Conservation (phyloP, 2,329 filamentous ascomycete species). For the Aspergillus sp. region DNA sequence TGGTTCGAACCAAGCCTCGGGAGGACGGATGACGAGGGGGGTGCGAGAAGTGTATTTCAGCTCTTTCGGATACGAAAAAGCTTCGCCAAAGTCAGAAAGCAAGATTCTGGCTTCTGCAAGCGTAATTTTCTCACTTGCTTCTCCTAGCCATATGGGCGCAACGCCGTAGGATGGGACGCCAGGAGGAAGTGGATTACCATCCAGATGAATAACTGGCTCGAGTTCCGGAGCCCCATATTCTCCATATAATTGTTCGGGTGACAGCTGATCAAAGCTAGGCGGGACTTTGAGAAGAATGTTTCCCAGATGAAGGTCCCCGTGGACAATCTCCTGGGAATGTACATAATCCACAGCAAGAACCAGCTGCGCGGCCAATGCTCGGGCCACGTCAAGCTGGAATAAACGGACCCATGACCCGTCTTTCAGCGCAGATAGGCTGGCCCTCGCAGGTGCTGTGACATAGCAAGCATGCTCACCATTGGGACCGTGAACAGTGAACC, state of each 20-base stretch:
- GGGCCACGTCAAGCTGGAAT: constrained; percentile 10
- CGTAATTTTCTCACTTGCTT: constrained; percentile 28
- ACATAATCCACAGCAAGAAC: constrained; percentile 19
- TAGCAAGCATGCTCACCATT: constrained; percentile 9
- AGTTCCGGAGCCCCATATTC: constrained; percentile 19
- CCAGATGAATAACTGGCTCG: constrained; percentile 18
- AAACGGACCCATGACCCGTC: constrained; percentile 7
- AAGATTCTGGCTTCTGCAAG: constrained; percentile 26
- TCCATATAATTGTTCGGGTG: constrained; percentile 16
- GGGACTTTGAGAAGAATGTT: constrained; percentile 31
- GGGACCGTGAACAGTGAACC: constrained; percentile 12
- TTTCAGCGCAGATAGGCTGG: constrained; percentile 7
- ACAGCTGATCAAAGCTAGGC: constrained; percentile 17
- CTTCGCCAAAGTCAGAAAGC: constrained; percentile 36
- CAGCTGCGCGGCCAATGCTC: constrained; percentile 20
- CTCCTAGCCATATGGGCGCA: constrained; percentile 35
- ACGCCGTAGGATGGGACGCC: constrained; percentile 31
- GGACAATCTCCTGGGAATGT: constrained; percentile 18
- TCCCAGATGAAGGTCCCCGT: constrained; percentile 24
- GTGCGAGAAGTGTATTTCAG: constrained; percentile 26
- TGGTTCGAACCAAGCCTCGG: constrained; percentile 37
- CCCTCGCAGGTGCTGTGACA: constrained; percentile 9
- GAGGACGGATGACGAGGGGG: constrained; percentile 29
- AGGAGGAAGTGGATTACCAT: constrained; percentile 17
- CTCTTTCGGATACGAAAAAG: constrained; percentile 28